Base-by-base conservation (phyloP, 2,329 filamentous ascomycete species). In the Sclerotinia nivalis region DNA sequence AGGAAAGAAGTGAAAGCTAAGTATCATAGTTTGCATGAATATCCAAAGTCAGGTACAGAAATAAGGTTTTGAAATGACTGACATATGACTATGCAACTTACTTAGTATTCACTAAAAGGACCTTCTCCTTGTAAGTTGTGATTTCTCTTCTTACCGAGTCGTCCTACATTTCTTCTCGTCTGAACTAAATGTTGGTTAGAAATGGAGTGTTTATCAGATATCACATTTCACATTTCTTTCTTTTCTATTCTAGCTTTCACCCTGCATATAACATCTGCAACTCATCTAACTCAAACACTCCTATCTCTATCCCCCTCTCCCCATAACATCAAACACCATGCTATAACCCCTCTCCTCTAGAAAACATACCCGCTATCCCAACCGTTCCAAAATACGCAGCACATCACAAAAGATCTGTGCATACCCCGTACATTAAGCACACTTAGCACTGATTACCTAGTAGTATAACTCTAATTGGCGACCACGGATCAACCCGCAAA, bases 391-490 rank as follows among this genome's bases (percentile, higher is more conserved):
- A 12, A 34, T 7, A 49, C 31, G 18, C 47, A 28, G 7, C 49
- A 25, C 25, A 37, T 40, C 25, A 28, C 59, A 47, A 45, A 62
- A 18, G 43, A 31, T 31, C 59, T 18, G n/a, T 59, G 56, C 37
- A 43, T 60, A 40, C 31, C 31, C 31, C 31, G 31, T 31, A 31
- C 34, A 7, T 58, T 40, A 58, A 40, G 55, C 55, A 20, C 34
- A 40, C 8, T 34, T 54, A 31, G 4, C 31, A 31, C 31, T 31
- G 31, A 31, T 31, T 31, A 40, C 37, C 12, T 4, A 4, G 31
- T 56, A 40, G 22, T 31, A 25, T 1, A 65, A 37, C 45, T 28
- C 64, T 66, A 25, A 67, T 67, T 54, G 40, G 65, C 65, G 54
- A 59, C 52, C 28, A 67, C 40, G 54, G 54, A 59, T 67, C 54